Evolutionary conservation across 2,329 filamentous ascomycete genomes (phyloP), one percentile per base, ranked within the genome.

Genomic region (Fusarium poae): DNA sequence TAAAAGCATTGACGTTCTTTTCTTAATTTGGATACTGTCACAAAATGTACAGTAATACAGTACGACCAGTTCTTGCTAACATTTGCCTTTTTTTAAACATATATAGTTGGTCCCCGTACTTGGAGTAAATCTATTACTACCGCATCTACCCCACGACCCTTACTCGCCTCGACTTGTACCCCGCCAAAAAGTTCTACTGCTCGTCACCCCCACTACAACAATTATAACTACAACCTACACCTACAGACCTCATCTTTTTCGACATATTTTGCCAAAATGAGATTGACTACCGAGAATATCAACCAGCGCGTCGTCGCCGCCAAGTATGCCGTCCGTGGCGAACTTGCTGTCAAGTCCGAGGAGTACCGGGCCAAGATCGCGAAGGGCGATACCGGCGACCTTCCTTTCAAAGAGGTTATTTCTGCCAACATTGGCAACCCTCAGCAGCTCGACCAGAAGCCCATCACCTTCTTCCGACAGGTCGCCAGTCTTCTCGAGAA

Each of bases 361-460:
- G 88, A 93, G 80, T 97, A 95, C 83, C 91, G 95, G 64, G 90
- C 91, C 55, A 85, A 87, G 75, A 84, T 97, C 64, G 83, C 84
- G 70, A 86, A 88, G 68, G 88, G 86, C 74, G 85, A 79, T 72
- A 79, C 76, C 61, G 52, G 62, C 45, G 79, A 79, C 76, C 85
- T 98, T 51, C 95, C 96, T 49, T 99, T 99, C 81, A 86, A 92
- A 75, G 87, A 93, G 63, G 91, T 99, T 80, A 95, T 99, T 82
- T 94, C 92, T 68, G 96, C 96, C 82, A 99, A 99, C 83, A 99
- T 99, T 77, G 96, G 96, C 77, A 99, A 99, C 84, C 96, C 96
- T 6, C 96, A 99, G 82, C 96, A 99, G 83, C 89, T 99, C 68
- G 96, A 97, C 82, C 96, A 99, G 86, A 97, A 98, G 86, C 96